A percentile compares a stretch with the other conserved stretches of the same genome.
These are phyloP conservation scores for Gracilariopsis chorda DNA, from an alignment of 23 red algal genomes.

Conservation along the genomic window DNA sequence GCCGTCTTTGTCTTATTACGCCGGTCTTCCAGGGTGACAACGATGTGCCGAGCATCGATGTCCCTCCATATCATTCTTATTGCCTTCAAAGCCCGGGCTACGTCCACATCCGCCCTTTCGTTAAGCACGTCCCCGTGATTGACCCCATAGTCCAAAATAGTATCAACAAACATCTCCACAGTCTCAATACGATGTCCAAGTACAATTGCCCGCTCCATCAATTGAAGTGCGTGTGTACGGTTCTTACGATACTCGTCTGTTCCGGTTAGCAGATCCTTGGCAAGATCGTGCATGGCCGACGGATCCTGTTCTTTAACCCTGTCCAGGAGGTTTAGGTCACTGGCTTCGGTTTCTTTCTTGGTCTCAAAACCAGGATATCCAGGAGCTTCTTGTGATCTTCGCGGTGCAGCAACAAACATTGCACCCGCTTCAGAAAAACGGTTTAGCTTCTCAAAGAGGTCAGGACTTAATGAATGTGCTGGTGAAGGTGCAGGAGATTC, in stretches of 20 bases:
- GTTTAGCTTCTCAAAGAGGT: too few relatives aligned
- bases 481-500: too few relatives aligned
- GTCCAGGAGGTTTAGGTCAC: background rate
- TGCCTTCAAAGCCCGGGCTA: slow-evolving; percentile 20
- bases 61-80: slow-evolving; percentile 49
- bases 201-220: slow-evolving; percentile 52
- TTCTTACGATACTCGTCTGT: slow-evolving; percentile 21
- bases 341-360: background rate
- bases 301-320: slow-evolving; percentile 35
- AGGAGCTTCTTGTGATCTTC: background rate
- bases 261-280: slow-evolving; percentile 18
- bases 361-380: background rate
- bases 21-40: background rate
- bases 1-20: background rate
- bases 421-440: too few relatives aligned
- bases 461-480: too few relatives aligned
- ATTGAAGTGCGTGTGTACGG: background rate
- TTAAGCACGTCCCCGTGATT: background rate
- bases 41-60: slow-evolving; percentile 20
- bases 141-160: background rate
- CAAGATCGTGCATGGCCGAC: slow-evolving; percentile 38
- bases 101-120: background rate
- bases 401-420: background rate
- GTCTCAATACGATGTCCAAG: slow-evolving; percentile 31
- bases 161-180: slow-evolving; percentile 25